Percentiles rank a stretch among this genome's conserved stretches.
Conservation (phyloP, 2,329 filamentous ascomycete genomes). For the Monilinia aucupariae region DNA sequence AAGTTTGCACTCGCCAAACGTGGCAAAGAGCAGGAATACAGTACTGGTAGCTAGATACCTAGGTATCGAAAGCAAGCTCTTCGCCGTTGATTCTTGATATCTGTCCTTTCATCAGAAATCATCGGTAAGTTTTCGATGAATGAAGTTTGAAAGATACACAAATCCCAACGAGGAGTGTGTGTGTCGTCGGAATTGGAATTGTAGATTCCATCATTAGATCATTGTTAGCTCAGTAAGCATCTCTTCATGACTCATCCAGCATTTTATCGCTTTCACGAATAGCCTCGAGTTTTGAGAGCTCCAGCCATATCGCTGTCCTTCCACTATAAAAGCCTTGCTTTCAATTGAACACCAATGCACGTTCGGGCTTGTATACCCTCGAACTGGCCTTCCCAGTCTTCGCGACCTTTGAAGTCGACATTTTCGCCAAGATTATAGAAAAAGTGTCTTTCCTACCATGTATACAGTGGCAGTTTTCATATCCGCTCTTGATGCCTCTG, state of each 20-base stretch:
- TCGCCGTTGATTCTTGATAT: background rate
- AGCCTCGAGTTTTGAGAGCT: background rate
- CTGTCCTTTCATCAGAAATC: background rate
- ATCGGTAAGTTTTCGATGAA: background rate
- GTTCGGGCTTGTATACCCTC: background rate
- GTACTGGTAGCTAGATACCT: background rate
- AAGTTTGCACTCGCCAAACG: background rate
- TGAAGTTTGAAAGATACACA: background rate
- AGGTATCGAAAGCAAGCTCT: background rate
- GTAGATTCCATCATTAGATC: background rate
- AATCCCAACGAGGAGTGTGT: background rate
- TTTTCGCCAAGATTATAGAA: background rate
- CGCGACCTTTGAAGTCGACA: background rate
- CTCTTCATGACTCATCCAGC: background rate
- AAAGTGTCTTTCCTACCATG: background rate
- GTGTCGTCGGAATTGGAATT: background rate
- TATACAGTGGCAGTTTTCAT: background rate
- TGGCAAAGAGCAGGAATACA: background rate
- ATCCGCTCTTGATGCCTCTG: background rate
- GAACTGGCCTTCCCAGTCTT: background rate
- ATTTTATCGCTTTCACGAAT: background rate
- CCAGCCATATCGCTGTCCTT: background rate
- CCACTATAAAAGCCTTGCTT: constrained; percentile 4
- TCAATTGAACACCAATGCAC: too few relatives aligned
- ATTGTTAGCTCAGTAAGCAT: background rate